phyloP scores from a whole-genome alignment of 2,329 filamentous ascomycete species.

The Colletotrichum agaves region DNA sequence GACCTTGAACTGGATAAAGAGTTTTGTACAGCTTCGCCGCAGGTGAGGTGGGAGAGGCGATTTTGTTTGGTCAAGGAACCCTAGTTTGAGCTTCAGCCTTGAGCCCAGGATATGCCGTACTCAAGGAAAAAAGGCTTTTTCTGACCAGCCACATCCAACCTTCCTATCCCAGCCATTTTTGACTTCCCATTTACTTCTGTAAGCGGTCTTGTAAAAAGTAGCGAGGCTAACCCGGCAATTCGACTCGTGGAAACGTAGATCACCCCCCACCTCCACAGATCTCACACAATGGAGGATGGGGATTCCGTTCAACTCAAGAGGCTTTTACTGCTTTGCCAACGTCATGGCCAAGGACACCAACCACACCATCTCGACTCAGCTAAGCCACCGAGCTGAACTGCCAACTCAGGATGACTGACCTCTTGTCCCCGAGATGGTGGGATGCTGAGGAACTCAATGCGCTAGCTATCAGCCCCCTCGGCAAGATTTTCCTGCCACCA shows the following conservation, averaged over 20 bases:
- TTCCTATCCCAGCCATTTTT: not conserved
- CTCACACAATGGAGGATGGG: not conserved
- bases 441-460: not conserved
- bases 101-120: slow-evolving; percentile 18
- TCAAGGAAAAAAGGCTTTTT: not conserved
- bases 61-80: slow-evolving; percentile 1
- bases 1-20: not conserved
- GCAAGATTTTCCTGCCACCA: not conserved
- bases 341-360: slow-evolving; percentile 7
- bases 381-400: not conserved
- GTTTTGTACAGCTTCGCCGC: not conserved
- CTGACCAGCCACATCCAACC: not conserved
- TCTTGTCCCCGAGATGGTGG: not conserved
- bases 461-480: not conserved
- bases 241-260: slow-evolving; percentile 20
- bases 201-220: not conserved
- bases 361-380: slow-evolving; percentile 22
- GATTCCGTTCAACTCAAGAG: not conserved
- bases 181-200: not conserved
- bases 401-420: not conserved
- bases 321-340: not conserved
- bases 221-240: slow-evolving; percentile 12
- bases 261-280: slow-evolving; percentile 6
- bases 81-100: not conserved
- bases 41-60: not conserved